Percentiles rank a stretch among this genome's conserved stretches.
These are phyloP conservation scores for Fraxinus paxiana DNA, from an alignment of 305 asterid species.

Conservation along the genomic window DNA sequence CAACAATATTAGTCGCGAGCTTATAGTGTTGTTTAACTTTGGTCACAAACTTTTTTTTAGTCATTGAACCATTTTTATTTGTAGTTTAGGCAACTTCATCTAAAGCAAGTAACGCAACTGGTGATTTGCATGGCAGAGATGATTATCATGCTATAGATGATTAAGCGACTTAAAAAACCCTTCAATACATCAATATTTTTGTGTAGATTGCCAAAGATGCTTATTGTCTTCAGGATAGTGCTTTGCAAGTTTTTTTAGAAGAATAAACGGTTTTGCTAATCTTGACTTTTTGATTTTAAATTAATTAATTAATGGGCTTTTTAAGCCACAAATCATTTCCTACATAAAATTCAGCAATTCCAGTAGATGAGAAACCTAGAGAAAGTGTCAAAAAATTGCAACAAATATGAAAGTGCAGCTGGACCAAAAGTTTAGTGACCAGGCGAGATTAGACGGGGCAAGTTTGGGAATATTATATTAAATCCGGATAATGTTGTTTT, in stretches of 20 bases:
- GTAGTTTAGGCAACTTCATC: not conserved
- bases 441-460: not conserved
- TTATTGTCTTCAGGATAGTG: not conserved
- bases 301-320: not conserved
- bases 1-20: not conserved
- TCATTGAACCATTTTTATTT: not conserved
- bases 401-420: not conserved
- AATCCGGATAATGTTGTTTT: not conserved
- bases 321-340: not conserved
- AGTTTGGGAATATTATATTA: not conserved
- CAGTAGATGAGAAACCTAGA: not conserved
- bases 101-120: not conserved
- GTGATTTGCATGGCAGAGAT: not conserved
- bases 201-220: not conserved
- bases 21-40: not conserved
- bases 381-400: not conserved
- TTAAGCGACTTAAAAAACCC: not conserved
- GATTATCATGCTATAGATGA: not conserved
- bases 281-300: not conserved
- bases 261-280: not conserved
- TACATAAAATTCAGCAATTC: not conserved
- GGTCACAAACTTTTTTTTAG: not conserved
- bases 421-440: not conserved
- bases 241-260: not conserved
- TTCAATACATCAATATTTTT: not conserved